Percentiles rank a stretch among this genome's conserved stretches.
Conservation (phyloP, 2,329 filamentous ascomycete genomes). For the Verticillium isaacii region DNA sequence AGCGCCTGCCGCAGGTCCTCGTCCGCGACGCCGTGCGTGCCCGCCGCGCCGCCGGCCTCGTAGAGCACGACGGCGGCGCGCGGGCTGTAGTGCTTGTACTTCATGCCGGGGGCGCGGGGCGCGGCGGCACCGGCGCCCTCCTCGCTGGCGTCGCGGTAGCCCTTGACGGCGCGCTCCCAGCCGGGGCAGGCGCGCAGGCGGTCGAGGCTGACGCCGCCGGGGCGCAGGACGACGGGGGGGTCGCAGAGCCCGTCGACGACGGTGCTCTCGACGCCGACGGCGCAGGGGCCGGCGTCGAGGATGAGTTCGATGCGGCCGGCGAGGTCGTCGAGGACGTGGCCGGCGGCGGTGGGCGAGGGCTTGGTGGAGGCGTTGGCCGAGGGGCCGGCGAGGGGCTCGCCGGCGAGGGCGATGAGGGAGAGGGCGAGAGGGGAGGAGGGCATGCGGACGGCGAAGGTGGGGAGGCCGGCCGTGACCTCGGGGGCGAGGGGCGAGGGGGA, state of each 20-base stretch:
- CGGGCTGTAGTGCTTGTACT: conserved; percentile 97
- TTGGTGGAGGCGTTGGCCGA: conserved; percentile 93
- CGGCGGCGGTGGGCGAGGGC: conserved; percentile 84
- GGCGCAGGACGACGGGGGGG: conserved; percentile 78
- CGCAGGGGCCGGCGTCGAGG: conserved; percentile 80
- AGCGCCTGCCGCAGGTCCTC: conserved; percentile 26
- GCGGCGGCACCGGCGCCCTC: conserved; percentile 51
- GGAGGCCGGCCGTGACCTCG: conserved; percentile 84
- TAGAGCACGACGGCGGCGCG: conserved; percentile 82
- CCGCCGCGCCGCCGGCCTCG: conserved; percentile 46
- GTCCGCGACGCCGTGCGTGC: conserved; percentile 27
- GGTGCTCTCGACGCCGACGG: conserved; percentile 91
- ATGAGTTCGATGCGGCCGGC: conserved; percentile 79
- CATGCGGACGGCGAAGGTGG: conserved; percentile 87
- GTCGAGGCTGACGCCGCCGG: conserved; percentile 82
- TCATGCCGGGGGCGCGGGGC: conserved; percentile 93
- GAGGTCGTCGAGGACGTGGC: conserved; percentile 84
- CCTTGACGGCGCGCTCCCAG: conserved; percentile 75
- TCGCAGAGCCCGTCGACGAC: conserved; percentile 85
- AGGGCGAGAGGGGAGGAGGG: conserved; percentile 80
- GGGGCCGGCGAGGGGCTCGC: conserved; percentile 79
- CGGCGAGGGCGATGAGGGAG: conserved; percentile 75
- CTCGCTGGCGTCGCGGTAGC: conserved; percentile 72
- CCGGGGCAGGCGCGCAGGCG: conserved; percentile 68
- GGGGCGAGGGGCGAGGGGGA: conserved; percentile 66